A percentile compares a stretch with the other conserved stretches of the same genome.
Evolutionary conservation across 169 alveolate species (phyloP).

Genomic region (Plasmodium gonderi): DNA sequence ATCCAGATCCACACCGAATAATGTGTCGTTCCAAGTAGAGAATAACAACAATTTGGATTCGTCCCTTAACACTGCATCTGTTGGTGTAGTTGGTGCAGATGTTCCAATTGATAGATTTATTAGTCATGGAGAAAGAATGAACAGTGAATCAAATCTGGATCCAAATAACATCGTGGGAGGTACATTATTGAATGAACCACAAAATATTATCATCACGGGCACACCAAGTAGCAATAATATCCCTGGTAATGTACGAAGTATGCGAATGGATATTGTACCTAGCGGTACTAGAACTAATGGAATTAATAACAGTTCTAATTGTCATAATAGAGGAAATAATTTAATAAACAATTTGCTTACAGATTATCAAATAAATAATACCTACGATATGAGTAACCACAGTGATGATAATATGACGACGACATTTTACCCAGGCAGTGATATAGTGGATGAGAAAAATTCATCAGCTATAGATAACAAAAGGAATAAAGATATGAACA

Average conservation of each 20-base stretch:
- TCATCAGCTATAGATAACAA: not conserved
- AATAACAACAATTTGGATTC: too few relatives aligned
- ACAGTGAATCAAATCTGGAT: too few relatives aligned
- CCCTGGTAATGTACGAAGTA: not conserved
- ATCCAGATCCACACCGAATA: too few relatives aligned
- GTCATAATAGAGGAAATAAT: not conserved
- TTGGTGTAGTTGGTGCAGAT: too few relatives aligned
- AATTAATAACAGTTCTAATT: constrained; percentile 1
- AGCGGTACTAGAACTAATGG: not conserved
- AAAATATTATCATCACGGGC: not conserved
- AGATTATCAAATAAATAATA: constrained; percentile 14
- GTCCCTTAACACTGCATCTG: too few relatives aligned
- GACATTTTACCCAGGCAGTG: constrained; percentile 4
- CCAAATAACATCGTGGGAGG: too few relatives aligned
- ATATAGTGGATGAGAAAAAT: constrained; percentile 28
- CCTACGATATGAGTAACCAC: constrained; percentile 45
- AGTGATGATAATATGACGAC: constrained; percentile 59
- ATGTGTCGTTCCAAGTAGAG: too few relatives aligned
- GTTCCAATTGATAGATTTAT: too few relatives aligned
- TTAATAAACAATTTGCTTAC: not conserved
- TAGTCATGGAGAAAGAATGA: too few relatives aligned
- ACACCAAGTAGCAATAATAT: not conserved
- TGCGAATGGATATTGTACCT: not conserved
- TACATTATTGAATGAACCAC: too few relatives aligned
- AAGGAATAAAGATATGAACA: not conserved